Evolutionary conservation across 108 stramenopile species (phyloP).

Genomic region (Skeletonema grethae): DNA sequence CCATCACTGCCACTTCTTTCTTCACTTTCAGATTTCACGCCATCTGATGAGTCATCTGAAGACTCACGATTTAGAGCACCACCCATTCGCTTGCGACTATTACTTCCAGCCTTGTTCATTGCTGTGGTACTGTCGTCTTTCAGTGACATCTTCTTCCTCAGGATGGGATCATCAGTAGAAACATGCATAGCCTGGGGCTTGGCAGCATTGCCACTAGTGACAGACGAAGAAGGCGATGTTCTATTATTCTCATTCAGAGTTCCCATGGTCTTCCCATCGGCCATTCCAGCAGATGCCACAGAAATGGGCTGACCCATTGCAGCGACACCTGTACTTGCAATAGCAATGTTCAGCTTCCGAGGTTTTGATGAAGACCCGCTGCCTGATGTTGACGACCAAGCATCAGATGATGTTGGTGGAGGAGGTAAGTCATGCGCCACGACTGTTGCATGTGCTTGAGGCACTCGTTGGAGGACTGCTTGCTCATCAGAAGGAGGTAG

Average conservation of each 20-base stretch:
- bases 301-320: neutral
- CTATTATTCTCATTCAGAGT: constrained; percentile 4
- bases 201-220: neutral
- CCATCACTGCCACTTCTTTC: constrained; percentile 37
- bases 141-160: constrained; percentile 30
- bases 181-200: constrained; percentile 34
- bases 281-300: constrained; percentile 14
- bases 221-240: constrained; percentile 6
- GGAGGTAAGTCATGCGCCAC: constrained; percentile 40
- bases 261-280: constrained; percentile 9
- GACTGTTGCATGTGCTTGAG: constrained; percentile 32
- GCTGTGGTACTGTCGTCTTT: constrained; percentile 10
- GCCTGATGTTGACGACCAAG: constrained; percentile 32
- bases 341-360: constrained; percentile 13
- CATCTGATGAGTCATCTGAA: constrained; percentile 39
- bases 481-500: constrained; percentile 20
- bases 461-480: constrained; percentile 22
- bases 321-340: neutral
- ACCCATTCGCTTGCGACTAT: constrained; percentile 19
- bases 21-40: constrained; percentile 30
- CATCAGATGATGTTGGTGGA: constrained; percentile 31
- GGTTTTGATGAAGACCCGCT: constrained; percentile 28
- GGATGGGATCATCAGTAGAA: constrained; percentile 36
- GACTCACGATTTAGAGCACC: constrained; percentile 6
- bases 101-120: constrained; percentile 3